Percentiles rank a stretch among this genome's conserved stretches.
Conservation (phyloP, 371 early-diverging fungal species). For the Apophysomyces sp. region DNA sequence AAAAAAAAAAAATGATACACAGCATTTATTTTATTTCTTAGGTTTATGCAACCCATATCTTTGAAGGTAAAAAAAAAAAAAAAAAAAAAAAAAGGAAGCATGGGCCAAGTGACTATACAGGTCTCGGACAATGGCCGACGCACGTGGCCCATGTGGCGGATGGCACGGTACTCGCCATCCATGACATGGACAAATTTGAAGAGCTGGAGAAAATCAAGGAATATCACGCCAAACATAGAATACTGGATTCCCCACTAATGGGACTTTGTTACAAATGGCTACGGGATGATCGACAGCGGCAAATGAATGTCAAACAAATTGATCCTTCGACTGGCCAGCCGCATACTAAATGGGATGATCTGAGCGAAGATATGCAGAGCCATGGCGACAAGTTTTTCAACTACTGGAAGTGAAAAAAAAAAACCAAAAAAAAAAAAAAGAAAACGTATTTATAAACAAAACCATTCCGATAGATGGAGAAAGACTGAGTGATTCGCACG, state of each 20-base stretch:
- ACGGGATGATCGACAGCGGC: constrained; percentile 36
- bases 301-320: constrained; percentile 13
- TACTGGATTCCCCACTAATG: constrained; percentile 67
- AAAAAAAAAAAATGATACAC: constrained; percentile 5
- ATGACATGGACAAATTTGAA: constrained; percentile 39
- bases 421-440: not conserved
- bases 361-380: constrained; percentile 70
- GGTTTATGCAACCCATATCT: constrained; percentile 74
- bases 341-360: constrained; percentile 69
- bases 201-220: constrained; percentile 46
- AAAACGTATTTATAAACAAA: no score
- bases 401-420: constrained; percentile 32
- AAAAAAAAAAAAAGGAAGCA: not conserved
- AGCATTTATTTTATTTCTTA: not conserved
- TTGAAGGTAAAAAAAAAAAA: constrained; percentile 43
- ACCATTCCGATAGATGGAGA: no score
- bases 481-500: not conserved
- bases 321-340: constrained; percentile 42
- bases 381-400: constrained; percentile 69
- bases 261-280: constrained; percentile 50
- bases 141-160: constrained; percentile 73
- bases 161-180: constrained; percentile 46
- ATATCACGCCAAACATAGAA: constrained; percentile 21
- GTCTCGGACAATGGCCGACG: constrained; percentile 65
- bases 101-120: not conserved